Conservation (phyloP, 306 rosid genomes). For the Urtica urens region DNA sequence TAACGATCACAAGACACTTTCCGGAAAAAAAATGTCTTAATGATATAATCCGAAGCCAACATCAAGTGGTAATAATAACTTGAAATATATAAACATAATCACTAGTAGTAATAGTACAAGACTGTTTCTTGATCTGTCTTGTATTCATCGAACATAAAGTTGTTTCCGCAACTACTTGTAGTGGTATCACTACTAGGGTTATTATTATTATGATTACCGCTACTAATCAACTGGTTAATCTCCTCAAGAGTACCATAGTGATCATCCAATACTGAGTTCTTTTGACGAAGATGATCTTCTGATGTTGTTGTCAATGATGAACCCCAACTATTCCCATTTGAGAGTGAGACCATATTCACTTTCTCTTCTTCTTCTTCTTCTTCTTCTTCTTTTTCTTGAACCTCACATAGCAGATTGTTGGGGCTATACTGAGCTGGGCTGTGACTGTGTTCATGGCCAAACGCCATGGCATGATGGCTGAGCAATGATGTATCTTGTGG, state of each 20-base stretch:
- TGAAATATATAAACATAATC: no score
- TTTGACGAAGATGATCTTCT: conserved; percentile 26
- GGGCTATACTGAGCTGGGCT: no score
- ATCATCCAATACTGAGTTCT: not conserved
- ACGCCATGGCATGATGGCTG: conserved; percentile 1
- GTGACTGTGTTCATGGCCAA: no score
- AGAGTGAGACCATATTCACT: not conserved
- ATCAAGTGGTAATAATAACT: no score
- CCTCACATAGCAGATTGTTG: no score
- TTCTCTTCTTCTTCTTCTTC: not conserved
- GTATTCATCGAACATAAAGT: conserved; percentile 53
- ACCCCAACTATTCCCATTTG: conserved; percentile 11
- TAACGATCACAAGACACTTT: no score
- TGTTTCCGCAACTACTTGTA: conserved; percentile 26
- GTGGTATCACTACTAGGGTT: not conserved
- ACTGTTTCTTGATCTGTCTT: conserved; percentile 41
- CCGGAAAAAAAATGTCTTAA: conserved; percentile 18
- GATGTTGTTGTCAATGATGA: conserved; percentile 21
- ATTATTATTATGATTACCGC: not conserved
- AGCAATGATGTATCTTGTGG: conserved; percentile 19
- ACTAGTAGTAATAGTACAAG: conserved; percentile 22
- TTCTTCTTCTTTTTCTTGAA: conserved; percentile 16
- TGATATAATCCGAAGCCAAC: conserved; percentile 33
- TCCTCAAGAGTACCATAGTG: conserved; percentile 55
- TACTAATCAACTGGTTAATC: conserved; percentile 50